phyloP scores from a whole-genome alignment of 352 stramenopile species.

The Globisporangium heterothallicum region DNA sequence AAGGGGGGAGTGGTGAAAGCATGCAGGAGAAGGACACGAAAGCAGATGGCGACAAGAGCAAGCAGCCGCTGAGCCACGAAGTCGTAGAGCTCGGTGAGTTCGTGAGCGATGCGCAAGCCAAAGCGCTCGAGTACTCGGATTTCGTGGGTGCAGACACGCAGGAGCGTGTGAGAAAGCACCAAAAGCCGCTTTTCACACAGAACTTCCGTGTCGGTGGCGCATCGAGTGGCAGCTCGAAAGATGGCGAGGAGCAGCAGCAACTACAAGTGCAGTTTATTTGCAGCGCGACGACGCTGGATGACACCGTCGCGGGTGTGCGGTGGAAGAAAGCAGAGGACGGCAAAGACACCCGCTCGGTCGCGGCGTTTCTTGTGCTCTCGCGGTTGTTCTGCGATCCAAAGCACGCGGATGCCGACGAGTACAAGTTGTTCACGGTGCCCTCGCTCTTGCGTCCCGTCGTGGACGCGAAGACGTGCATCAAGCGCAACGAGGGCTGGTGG shows the following conservation, averaged over 20 bases:
- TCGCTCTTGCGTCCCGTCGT: slow-evolving; percentile 49
- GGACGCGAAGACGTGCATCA: slow-evolving; percentile 54
- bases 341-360: slow-evolving; percentile 8
- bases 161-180: slow-evolving; percentile 28
- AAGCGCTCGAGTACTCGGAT: slow-evolving; percentile 32
- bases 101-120: slow-evolving; percentile 23
- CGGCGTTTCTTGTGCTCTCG: slow-evolving; percentile 58
- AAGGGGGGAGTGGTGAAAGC: background rate
- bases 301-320: slow-evolving; percentile 37
- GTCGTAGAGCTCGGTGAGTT: slow-evolving; percentile 38
- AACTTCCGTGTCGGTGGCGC: slow-evolving; percentile 18
- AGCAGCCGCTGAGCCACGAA: slow-evolving; percentile 12
- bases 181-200: slow-evolving; percentile 65
- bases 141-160: slow-evolving; percentile 43
- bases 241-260: slow-evolving; percentile 10
- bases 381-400: slow-evolving; percentile 62
- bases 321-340: slow-evolving; percentile 20
- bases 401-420: slow-evolving; percentile 38
- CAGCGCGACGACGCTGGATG: slow-evolving; percentile 33
- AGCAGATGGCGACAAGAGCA: background rate
- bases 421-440: slow-evolving; percentile 41
- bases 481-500: slow-evolving; percentile 78
- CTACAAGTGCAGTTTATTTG: slow-evolving; percentile 75
- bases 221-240: background rate
- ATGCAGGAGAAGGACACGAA: slow-evolving; percentile 4